Base-by-base conservation (phyloP, 352 stramenopile genomes). In the Globisporangium radiosum region DNA sequence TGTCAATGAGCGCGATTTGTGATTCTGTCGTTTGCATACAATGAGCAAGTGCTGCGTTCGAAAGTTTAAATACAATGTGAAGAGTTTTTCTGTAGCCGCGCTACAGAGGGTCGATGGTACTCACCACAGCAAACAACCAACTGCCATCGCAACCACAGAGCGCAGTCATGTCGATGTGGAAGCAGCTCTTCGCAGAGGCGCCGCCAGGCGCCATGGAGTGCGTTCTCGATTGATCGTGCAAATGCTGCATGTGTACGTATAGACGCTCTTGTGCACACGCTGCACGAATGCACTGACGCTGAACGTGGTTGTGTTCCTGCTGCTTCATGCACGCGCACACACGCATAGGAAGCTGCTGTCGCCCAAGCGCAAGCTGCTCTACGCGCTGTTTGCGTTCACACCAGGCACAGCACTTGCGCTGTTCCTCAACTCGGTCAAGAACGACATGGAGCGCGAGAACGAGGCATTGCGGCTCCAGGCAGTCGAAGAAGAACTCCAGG, bases 101-200 rank as follows among this genome's bases (percentile, higher is more conserved):
- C 17, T 19, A 19, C 17, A 19, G 17, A 19, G 17, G 17, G 17
- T 19, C 17, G 17, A 19, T 19, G 39, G 39, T 43, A 10, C 39
- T 43, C 39, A 43, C 17, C 17, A 19, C 17, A 43, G 39, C 7
- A 7, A 43, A 43, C 39, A 10, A 43, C 39, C 39, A 43, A 43
- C 39, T 11, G 39, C 39, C 7, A 43, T 11, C 39, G 10, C 39
- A 43, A 10, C 39, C 7, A 43, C 10, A 43, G 39, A 43, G 39
- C 7, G 39, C 5, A 6, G 40, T 2, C 47, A 71, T 69, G 61
- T 60, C 62, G 57, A 75, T 75, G 62, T 77, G 80, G 55, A 88
- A 90, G 74, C 76, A 87, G 70, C 78, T 92, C 68, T 88, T 92
- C 62, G 72, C 69, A 52, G 72, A 88, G 58, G 75, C 80, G 45